Conservation (phyloP, 2,329 filamentous ascomycete genomes). For the Nigrospora sphaerica region DNA sequence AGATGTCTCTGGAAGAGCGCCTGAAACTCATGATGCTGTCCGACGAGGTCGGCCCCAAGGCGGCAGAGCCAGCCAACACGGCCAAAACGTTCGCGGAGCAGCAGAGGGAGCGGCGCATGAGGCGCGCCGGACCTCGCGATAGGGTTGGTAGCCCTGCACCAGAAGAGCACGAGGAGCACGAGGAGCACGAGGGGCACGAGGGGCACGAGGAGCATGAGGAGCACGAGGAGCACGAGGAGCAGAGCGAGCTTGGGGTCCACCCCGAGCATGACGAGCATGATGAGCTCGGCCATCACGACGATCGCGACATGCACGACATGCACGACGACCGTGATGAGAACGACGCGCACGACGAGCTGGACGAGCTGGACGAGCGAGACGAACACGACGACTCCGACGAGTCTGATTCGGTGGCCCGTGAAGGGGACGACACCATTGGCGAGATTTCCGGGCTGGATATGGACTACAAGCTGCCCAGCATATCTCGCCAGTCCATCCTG, state of each 20-base stretch:
- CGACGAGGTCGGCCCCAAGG: constrained; percentile 39
- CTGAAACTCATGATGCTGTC: constrained; percentile 85
- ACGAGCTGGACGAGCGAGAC: constrained; percentile 1
- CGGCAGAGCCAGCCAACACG: constrained; percentile 22
- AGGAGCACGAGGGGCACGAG: too few relatives aligned
- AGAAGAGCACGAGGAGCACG: constrained; percentile 26
- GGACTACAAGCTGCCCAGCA: constrained; percentile 65
- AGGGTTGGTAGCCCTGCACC: constrained; percentile 33
- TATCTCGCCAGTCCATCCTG: constrained; percentile 90
- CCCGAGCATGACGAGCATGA: constrained; percentile 25
- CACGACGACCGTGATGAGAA: constrained; percentile 9
- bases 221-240: too few relatives aligned
- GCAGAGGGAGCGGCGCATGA: constrained; percentile 62
- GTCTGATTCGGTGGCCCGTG: constrained; percentile 23
- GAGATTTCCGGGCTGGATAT: constrained; percentile 50
- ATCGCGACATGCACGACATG: background rate
- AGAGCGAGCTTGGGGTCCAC: too few relatives aligned
- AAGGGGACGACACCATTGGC: constrained; percentile 53
- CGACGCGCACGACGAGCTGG: constrained; percentile 4
- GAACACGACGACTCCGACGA: too few relatives aligned
- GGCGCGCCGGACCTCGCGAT: constrained; percentile 50
- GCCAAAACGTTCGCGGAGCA: constrained; percentile 54
- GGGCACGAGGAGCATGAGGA: too few relatives aligned
- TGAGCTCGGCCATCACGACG: constrained; percentile 18
- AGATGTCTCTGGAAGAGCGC: constrained; percentile 80